phyloP scores from a whole-genome alignment of 805 yeast genomes.

The Ogataea degrootiae region DNA sequence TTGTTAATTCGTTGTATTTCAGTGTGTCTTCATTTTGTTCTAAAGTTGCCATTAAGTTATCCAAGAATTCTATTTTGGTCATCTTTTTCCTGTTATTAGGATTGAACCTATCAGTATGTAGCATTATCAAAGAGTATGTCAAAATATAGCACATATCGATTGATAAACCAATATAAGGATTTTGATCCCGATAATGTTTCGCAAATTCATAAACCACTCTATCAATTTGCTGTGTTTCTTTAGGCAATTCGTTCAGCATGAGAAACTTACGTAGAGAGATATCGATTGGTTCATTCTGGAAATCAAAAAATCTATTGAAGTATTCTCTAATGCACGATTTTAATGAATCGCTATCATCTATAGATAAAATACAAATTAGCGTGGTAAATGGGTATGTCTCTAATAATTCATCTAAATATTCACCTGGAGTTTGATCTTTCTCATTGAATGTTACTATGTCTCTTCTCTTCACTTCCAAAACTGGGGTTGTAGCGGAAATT shows the following conservation, averaged over 20 bases:
- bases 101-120: slow-evolving; percentile 74
- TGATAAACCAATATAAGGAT: slow-evolving; percentile 33
- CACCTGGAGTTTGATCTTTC: slow-evolving; percentile 27
- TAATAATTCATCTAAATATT: slow-evolving; percentile 30
- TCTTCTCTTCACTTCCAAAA: slow-evolving; percentile 3
- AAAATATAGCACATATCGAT: slow-evolving; percentile 57
- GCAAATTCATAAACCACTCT: slow-evolving; percentile 58
- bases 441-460: slow-evolving; percentile 2
- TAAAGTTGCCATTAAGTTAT: slow-evolving; percentile 28
- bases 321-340: slow-evolving; percentile 19
- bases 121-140: slow-evolving; percentile 59
- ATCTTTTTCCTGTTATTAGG: slow-evolving; percentile 62
- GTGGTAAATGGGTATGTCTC: slow-evolving; percentile 21
- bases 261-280: slow-evolving; percentile 58
- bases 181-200: slow-evolving; percentile 41
- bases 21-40: slow-evolving; percentile 13
- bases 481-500: slow-evolving; percentile 6
- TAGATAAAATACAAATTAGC: slow-evolving; percentile 27
- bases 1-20: slow-evolving; percentile 19
- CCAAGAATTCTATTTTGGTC: slow-evolving; percentile 57
- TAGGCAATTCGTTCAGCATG: slow-evolving; percentile 56
- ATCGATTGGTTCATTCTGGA: slow-evolving; percentile 56
- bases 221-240: slow-evolving; percentile 74
- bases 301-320: slow-evolving; percentile 39
- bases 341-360: slow-evolving; percentile 27